A percentile compares a stretch with the other conserved stretches of the same genome.
Evolutionary conservation across 2,329 filamentous ascomycete genomes (phyloP).

Genomic region (Calonectria leucothoes): DNA sequence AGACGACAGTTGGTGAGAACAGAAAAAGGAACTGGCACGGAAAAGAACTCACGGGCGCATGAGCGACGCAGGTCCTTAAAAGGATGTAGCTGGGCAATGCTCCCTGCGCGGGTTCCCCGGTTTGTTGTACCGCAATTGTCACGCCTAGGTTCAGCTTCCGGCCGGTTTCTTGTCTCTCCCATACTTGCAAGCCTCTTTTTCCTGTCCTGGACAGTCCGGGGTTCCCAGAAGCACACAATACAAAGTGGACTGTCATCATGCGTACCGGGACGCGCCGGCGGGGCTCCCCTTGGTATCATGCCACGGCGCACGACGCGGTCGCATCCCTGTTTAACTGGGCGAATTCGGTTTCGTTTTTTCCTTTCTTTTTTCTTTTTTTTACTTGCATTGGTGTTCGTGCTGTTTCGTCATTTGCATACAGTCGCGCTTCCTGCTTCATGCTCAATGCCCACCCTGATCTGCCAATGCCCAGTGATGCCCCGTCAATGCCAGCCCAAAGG

Average conservation of each 20-base stretch:
- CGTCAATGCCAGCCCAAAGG: constrained; percentile 4
- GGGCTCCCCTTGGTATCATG: constrained; percentile 37
- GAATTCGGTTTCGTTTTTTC: background rate
- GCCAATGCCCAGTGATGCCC: background rate
- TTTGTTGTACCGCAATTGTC: constrained; percentile 9
- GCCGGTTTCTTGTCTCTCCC: background rate
- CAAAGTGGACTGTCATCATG: constrained; percentile 44
- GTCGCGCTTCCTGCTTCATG: background rate
- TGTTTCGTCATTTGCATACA: background rate
- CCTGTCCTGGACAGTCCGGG: constrained; percentile 6
- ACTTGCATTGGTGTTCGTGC: background rate
- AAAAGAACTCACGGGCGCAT: constrained; percentile 31
- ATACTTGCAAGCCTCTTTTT: background rate
- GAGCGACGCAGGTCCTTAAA: constrained; percentile 39
- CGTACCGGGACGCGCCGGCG: constrained; percentile 41
- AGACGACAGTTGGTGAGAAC: background rate
- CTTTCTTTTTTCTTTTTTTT: background rate
- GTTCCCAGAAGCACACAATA: constrained; percentile 14
- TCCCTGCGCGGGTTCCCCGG: constrained; percentile 19
- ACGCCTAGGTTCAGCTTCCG: background rate
- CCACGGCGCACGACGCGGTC: constrained; percentile 33
- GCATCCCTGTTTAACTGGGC: constrained; percentile 15
- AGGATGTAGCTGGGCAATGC: constrained; percentile 7
- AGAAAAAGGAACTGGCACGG: constrained; percentile 6
- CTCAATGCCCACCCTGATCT: constrained; percentile 1